Base-by-base conservation (phyloP, 139 green algal genomes). In the Edaphochlamys debaryana region DNA sequence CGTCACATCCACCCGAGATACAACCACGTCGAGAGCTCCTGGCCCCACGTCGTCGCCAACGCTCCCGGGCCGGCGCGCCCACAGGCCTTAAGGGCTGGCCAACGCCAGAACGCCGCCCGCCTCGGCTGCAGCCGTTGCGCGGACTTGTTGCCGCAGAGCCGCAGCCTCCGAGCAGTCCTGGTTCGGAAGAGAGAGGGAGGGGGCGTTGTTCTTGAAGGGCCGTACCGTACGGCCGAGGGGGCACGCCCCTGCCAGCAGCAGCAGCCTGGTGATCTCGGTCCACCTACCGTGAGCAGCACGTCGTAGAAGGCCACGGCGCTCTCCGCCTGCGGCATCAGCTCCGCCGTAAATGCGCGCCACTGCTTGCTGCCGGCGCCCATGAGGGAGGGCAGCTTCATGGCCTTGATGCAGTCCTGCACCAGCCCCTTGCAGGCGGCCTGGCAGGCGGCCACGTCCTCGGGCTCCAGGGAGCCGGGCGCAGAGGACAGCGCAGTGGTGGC, bases 321-420 rank as follows among this genome's bases (percentile, higher is more conserved):
- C 36, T 82, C 76, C 4, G 32, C 32, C 32, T 82, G 62, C 41
- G 76, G 76, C 45, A 82, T 30, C 63, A 82, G 34, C 42, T 82
- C 63, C 6, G 34, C 23, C 19, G 62, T n/a, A 63, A 82, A 82
- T 32, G 76, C n/a, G 2, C 63, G 63, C 38, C 56, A 82, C 76
- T 82, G 76, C 9, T 42, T 41, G 9, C 56, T 72, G 7, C 76
- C 76, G 7, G 42, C n/a, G 8, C 76, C 76, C 63, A 82, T n/a
- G n/a, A 82, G 76, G 32, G 56, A 72, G 63, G 76, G 76, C 64
- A 82, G 34, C 42, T 38, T 36, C 20, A 73, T 25, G 34, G 76
- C 76, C 60, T 82, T 82, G 32, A 82, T 5, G 63, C 62, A 73
- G 76, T 82, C 76, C 76, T 82, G 60, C 76, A 73, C 0, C 76